Base-by-base conservation (phyloP, 1,284 basidiomycete genomes). In the Leccinum fallax region DNA sequence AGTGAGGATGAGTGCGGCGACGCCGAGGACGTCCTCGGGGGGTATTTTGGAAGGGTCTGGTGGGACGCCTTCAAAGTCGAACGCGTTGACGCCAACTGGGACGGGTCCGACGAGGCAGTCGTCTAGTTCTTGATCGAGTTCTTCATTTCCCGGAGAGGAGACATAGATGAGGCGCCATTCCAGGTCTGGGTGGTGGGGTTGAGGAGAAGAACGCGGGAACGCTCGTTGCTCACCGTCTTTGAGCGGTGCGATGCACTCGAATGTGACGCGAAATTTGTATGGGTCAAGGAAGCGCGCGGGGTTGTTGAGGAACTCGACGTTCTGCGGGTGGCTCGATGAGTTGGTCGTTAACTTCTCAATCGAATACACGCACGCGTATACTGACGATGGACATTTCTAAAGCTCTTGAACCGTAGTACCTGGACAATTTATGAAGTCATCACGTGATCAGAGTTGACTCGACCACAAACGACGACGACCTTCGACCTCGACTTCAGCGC, bases 111-210 rank as follows among this genome's bases (percentile, higher is more conserved):
- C 95, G 68, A 97, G 89, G 75, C 93, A 97, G 71, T 94, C 93
- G 74, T 98, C 97, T 8, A 98, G 84, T 77, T 98, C 96, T 77
- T 98, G 96, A 77, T 98, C 96, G 57, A 94, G 91, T 58, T 93
- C 88, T 73, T 95, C 93, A 70, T 92, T 88, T 16, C 91, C 94
- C 0, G 97, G 95, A 1, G 92, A 95, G 4, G 97, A 95, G 58
- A 99, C 97, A 76, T 98, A 99, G 65, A 98, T 95, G 65, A 99
- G 86, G 68, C 89, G 90, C 97, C 97, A 99, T 77, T 99, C 97
- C 66, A 99, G 86, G 77, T 99, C 97, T 96, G 71, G 16, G 1
- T 7, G 24, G 3, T 26, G 62, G 30, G 46, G 58, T 19, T 2
- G 26, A 26, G 15, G n/a, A 49, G 16, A 6, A 5, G 49, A 8